Evolutionary conservation across 2,329 filamentous ascomycete species (phyloP), one percentile per base, ranked within the genome.

Genomic region (Fusarium floridanum): DNA sequence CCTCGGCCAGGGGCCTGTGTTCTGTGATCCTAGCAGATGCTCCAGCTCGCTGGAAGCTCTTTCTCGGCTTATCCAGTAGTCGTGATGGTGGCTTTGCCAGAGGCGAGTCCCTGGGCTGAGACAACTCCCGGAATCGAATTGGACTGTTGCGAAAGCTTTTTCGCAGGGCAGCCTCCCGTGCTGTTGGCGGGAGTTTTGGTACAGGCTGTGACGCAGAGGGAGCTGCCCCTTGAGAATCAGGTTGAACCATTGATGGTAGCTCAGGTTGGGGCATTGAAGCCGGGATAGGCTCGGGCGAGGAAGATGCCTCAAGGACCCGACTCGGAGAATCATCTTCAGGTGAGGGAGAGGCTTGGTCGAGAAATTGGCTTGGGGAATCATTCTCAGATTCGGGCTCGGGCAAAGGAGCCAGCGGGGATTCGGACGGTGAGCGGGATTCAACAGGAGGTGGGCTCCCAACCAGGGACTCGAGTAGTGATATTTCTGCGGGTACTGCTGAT

Each of bases 141-240:
- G 90, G 89, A 16, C 88, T 90, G 61, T 87, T 87, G 68, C 91
- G 90, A 32, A 92, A 92, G 1, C 90, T 91, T 22, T 83, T 80
- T 1, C 90, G 88, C 9, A 89, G 89, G 4, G 88, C 83, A 0
- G 87, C 85, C 67, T 91, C 90, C 2, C 83, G 82, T 14, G 87
- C 81, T 0, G 89, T 89, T 0, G 89, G 64, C 0, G 68, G 73
- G 2, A 74, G 14, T 36, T 70, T 67, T 1, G 75, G 62, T 6
- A 67, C 67, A 5, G 77, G 75, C 1, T 70, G 69, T 6, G 71
- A 72, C 9, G 61, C 61, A 3, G 74, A 63, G 9, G 73, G 63
- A 2, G 17, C 34, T n/a, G 56, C 64, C 2, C 41, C 48, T 50
- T 62, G 71, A 5, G 74, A 43, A 6, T 41, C 66, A 1, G 41